Conservation (phyloP, 2,329 filamentous ascomycete genomes). For the Colletotrichum spinosum region DNA sequence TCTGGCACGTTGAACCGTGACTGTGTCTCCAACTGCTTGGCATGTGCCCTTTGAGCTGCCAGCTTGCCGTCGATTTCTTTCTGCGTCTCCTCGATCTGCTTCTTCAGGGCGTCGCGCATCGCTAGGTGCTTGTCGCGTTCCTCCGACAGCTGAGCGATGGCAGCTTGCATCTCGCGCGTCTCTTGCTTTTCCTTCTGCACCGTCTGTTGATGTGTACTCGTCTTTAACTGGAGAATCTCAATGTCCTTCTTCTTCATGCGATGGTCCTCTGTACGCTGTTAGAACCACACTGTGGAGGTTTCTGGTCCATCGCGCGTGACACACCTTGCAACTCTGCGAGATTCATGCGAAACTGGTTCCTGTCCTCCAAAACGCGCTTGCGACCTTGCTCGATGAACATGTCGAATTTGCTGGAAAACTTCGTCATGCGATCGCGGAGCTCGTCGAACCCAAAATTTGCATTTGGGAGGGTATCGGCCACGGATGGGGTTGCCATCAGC, state of each 20-base stretch:
- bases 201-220: conserved; percentile 76
- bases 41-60: conserved; percentile 78
- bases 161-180: conserved; percentile 77
- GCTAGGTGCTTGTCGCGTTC: conserved; percentile 72
- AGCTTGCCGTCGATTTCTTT: conserved; percentile 75
- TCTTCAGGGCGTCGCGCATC: conserved; percentile 66
- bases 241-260: conserved; percentile 90
- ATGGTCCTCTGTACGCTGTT: conserved; percentile 78
- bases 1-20: conserved; percentile 91
- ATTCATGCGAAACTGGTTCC: conserved; percentile 93
- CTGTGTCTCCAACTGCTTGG: conserved; percentile 83
- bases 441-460: conserved; percentile 98
- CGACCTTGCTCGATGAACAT: conserved; percentile 92
- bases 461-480: conserved; percentile 83
- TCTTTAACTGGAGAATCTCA: conserved; percentile 81
- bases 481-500: conserved; percentile 69
- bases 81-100: conserved; percentile 75
- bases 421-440: conserved; percentile 92
- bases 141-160: conserved; percentile 67
- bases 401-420: conserved; percentile 91
- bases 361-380: conserved; percentile 90
- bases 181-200: conserved; percentile 83
- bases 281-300: background rate
- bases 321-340: conserved; percentile 90
- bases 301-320: conserved; percentile 35